Evolutionary conservation across 805 yeast species (phyloP).

Genomic region (Candida caryicola): DNA sequence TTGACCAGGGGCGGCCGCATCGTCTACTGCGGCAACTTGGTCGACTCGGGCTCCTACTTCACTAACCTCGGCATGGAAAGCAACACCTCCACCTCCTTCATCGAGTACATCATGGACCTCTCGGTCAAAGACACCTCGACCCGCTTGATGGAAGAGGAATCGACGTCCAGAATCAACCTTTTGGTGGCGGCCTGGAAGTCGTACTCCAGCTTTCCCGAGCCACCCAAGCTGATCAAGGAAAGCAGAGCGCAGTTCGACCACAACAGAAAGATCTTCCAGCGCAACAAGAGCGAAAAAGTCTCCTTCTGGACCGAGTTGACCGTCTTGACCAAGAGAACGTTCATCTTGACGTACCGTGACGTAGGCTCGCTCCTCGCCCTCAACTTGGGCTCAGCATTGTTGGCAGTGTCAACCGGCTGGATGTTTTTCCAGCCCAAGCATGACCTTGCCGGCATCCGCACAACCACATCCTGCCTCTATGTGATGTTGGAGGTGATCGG

Average conservation of each 20-base stretch:
- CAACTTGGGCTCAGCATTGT: slow-evolving; percentile 39
- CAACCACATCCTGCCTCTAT: slow-evolving; percentile 42
- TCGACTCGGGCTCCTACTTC: slow-evolving; percentile 52
- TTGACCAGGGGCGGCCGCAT: slow-evolving; percentile 58
- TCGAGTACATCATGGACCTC: slow-evolving; percentile 36
- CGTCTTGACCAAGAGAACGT: slow-evolving; percentile 35
- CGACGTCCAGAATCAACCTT: slow-evolving; percentile 22
- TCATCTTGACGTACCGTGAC: slow-evolving; percentile 34
- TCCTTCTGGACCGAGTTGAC: slow-evolving; percentile 28
- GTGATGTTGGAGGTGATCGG: slow-evolving; percentile 40
- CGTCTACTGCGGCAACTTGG: slow-evolving; percentile 43
- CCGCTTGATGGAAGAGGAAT: slow-evolving; percentile 18
- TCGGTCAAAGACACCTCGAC: slow-evolving; percentile 36
- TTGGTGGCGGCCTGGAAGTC: slow-evolving; percentile 28
- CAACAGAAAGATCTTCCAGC: slow-evolving; percentile 17
- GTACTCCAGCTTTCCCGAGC: slow-evolving; percentile 3
- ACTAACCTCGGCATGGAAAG: slow-evolving; percentile 11
- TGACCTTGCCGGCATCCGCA: slow-evolving; percentile 61
- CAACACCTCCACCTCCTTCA: slow-evolving; percentile 7
- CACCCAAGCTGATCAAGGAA: slow-evolving; percentile 11
- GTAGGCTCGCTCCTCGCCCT: slow-evolving; percentile 31
- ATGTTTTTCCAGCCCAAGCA: slow-evolving; percentile 64
- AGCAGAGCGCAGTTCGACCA: slow-evolving; percentile 13
- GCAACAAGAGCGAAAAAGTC: slow-evolving; percentile 18
- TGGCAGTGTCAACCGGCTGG: slow-evolving; percentile 74